Conservation (phyloP, 1,139 yeast species). For the Candida sp. region DNA sequence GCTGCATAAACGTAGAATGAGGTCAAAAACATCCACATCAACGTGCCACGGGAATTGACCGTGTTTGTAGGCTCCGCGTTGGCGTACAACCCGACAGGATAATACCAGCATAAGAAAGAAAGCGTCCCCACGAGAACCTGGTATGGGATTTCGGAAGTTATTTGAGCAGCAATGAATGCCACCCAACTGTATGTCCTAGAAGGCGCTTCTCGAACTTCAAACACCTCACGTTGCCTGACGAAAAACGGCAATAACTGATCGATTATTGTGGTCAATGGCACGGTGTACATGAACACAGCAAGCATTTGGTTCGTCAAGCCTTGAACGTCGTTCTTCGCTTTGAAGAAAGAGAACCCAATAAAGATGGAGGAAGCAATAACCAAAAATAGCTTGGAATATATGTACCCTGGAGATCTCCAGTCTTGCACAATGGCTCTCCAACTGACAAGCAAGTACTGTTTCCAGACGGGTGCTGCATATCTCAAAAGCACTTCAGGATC, state of each 20-base stretch:
- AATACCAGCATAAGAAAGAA: slow-evolving; percentile 77
- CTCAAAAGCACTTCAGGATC: slow-evolving; percentile 23
- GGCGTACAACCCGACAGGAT: slow-evolving; percentile 72
- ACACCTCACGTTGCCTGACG: slow-evolving; percentile 36
- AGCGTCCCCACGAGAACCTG: slow-evolving; percentile 66
- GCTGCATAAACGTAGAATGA: slow-evolving; percentile 36
- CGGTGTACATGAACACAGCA: slow-evolving; percentile 56
- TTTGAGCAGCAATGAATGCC: slow-evolving; percentile 59
- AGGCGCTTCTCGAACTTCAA: slow-evolving; percentile 40
- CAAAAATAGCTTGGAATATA: slow-evolving; percentile 43
- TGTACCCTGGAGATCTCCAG: slow-evolving; percentile 49
- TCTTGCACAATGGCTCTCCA: slow-evolving; percentile 35
- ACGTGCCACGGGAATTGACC: slow-evolving; percentile 42
- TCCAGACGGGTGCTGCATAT: slow-evolving; percentile 30
- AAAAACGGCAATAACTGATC: slow-evolving; percentile 51
- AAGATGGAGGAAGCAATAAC: slow-evolving; percentile 45
- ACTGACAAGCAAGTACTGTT: slow-evolving; percentile 28
- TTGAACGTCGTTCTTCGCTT: slow-evolving; percentile 32
- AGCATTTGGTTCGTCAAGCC: slow-evolving; percentile 56
- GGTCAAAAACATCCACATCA: slow-evolving; percentile 48
- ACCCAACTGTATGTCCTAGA: slow-evolving; percentile 35
- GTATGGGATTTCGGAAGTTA: slow-evolving; percentile 80
- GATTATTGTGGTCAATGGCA: slow-evolving; percentile 53
- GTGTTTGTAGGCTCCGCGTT: slow-evolving; percentile 49
- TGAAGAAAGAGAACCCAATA: slow-evolving; percentile 50